Evolutionary conservation across 2,329 filamentous ascomycete species (phyloP).

Genomic region (Metarhizium anisopliae): DNA sequence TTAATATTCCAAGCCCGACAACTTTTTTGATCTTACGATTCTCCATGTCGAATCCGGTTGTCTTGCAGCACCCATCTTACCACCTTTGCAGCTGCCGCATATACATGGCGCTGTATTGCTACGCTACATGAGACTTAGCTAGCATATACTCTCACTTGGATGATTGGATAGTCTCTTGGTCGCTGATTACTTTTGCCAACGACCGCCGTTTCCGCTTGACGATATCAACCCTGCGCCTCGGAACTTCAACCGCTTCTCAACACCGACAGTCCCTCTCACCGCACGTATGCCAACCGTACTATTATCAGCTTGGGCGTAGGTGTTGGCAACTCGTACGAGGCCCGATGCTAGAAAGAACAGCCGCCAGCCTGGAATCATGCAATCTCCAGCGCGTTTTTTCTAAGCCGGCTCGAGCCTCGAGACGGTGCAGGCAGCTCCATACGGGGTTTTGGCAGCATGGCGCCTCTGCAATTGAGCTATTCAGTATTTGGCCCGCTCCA

Average conservation of each 20-base stretch:
- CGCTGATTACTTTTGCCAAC: not conserved
- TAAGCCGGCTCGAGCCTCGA: slow-evolving; percentile 24
- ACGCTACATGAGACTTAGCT: not conserved
- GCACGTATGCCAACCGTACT: slow-evolving; percentile 16
- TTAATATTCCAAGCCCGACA: not conserved
- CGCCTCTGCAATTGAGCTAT: slow-evolving; percentile 38
- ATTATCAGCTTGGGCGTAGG: slow-evolving; percentile 10
- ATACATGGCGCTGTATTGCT: not conserved
- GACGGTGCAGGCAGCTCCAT: slow-evolving; percentile 34
- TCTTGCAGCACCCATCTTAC: not conserved
- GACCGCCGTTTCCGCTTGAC: not conserved
- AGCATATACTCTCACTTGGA: not conserved
- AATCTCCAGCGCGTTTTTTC: slow-evolving; percentile 43
- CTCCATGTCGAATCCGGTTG: not conserved
- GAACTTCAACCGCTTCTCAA: not conserved
- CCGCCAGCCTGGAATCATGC: slow-evolving; percentile 46
- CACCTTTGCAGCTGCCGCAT: not conserved
- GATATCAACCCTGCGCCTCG: not conserved
- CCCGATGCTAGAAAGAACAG: slow-evolving; percentile 51
- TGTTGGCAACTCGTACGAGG: slow-evolving; percentile 6
- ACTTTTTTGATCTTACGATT: not conserved
- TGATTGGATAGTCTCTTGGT: not conserved
- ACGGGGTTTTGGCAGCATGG: slow-evolving; percentile 47
- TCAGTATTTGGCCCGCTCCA: slow-evolving; percentile 31
- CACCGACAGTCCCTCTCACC: slow-evolving; percentile 1